Percentiles rank a stretch among this genome's conserved stretches.
Evolutionary conservation across 2,329 filamentous ascomycete genomes (phyloP).

Genomic region (Sporothrix variecibatus): DNA sequence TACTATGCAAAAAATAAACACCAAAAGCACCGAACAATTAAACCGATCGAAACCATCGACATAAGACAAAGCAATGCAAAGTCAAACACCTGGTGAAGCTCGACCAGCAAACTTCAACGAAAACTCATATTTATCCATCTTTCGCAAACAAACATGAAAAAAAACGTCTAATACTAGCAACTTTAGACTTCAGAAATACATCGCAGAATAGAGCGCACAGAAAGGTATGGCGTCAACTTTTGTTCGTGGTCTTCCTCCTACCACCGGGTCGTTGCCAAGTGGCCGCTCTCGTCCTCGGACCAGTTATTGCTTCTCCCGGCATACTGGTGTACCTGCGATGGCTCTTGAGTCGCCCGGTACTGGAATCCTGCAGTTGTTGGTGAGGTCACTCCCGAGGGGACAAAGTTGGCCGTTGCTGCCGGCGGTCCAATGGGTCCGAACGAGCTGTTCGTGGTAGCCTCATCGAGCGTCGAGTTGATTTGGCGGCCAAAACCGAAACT

Average conservation of each 20-base stretch:
- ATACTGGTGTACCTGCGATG: background rate
- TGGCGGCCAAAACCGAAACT: background rate
- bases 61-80: background rate
- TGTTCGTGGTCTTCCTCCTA: background rate
- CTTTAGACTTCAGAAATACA: too few relatives aligned
- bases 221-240: too few relatives aligned
- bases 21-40: background rate
- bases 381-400: background rate
- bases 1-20: background rate
- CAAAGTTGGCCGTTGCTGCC: background rate
- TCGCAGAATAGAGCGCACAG: background rate
- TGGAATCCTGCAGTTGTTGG: background rate
- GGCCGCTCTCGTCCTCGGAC: background rate
- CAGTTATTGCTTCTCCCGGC: background rate
- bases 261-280: background rate
- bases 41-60: background rate
- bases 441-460: background rate
- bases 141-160: background rate
- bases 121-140: background rate
- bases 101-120: background rate
- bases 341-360: background rate
- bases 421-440: slow-evolving; percentile 8
- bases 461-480: background rate
- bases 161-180: too few relatives aligned
- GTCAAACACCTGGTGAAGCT: background rate